These are phyloP conservation scores for Fagus crenata DNA, from an alignment of 306 rosid genomes.

Conservation along the genomic window DNA sequence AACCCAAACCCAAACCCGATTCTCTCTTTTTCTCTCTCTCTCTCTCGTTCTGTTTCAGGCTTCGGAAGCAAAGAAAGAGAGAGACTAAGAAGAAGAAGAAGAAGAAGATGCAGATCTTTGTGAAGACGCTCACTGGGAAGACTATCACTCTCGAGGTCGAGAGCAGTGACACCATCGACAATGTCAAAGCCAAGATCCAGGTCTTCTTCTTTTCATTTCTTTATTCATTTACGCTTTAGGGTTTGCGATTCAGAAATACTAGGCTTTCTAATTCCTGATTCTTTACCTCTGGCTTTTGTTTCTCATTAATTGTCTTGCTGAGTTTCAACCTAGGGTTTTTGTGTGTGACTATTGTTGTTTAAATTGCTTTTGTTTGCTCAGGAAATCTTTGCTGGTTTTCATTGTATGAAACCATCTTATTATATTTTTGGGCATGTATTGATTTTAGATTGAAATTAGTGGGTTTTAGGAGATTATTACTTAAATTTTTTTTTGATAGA, in stretches of 20 bases:
- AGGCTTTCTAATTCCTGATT: neutral
- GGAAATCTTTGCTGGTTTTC: too few species aligned
- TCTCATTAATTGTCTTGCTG: neutral
- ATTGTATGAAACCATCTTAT: too few species aligned
- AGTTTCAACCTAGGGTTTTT: neutral
- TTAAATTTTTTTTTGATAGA: too few species aligned
- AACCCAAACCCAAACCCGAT: too few species aligned
- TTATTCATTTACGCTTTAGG: neutral
- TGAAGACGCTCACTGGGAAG: slow-evolving; percentile 12
- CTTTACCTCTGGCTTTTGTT: neutral
- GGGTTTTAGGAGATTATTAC: too few species aligned
- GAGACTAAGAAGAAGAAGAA: neutral
- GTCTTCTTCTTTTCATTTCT: neutral
- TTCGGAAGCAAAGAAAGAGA: too few species aligned
- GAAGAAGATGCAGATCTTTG: slow-evolving; percentile 10
- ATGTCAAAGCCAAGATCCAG: slow-evolving; percentile 16
- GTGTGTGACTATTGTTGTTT: too few species aligned
- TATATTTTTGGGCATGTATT: too few species aligned
- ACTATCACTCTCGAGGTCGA: slow-evolving; percentile 17
- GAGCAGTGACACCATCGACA: slow-evolving; percentile 16
- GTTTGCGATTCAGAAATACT: neutral
- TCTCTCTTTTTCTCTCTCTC: too few species aligned
- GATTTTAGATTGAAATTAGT: too few species aligned
- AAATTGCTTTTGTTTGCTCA: too few species aligned
- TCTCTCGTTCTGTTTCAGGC: too few species aligned